A percentile compares a stretch with the other conserved stretches of the same genome.
Evolutionary conservation across 306 rosid genomes (phyloP).

Genomic region (Betula pendula): DNA sequence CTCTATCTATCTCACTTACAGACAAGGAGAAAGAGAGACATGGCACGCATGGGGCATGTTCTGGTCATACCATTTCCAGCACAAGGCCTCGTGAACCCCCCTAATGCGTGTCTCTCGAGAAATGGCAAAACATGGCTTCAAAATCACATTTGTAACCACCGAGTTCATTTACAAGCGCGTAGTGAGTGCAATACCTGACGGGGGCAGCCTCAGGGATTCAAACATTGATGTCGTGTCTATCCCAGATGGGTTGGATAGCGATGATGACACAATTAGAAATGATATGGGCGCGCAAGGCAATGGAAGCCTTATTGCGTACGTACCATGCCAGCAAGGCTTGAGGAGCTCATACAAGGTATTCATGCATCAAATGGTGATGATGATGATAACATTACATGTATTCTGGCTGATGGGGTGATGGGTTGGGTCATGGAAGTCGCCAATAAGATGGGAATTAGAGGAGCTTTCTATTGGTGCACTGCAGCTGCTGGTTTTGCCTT

Average conservation of each 20-base stretch:
- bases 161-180: slow-evolving; percentile 31
- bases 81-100: slow-evolving; percentile 52
- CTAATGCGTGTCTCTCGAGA: slow-evolving; percentile 34
- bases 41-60: slow-evolving; percentile 22
- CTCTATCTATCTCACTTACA: neutral
- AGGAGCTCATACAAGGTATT: slow-evolving; percentile 37
- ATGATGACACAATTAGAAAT: slow-evolving; percentile 42
- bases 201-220: neutral
- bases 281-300: neutral
- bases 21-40: slow-evolving; percentile 22
- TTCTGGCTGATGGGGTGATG: slow-evolving; percentile 29
- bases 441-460: slow-evolving; percentile 30
- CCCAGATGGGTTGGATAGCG: slow-evolving; percentile 38
- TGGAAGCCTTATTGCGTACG: too few relatives aligned
- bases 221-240: slow-evolving; percentile 20
- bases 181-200: slow-evolving; percentile 6
- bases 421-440: slow-evolving; percentile 43
- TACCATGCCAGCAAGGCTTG: slow-evolving; percentile 43
- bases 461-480: slow-evolving; percentile 43
- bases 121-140: slow-evolving; percentile 40
- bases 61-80: slow-evolving; percentile 35
- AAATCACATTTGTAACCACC: slow-evolving; percentile 43
- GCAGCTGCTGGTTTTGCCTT: slow-evolving; percentile 39
- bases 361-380: slow-evolving; percentile 8
- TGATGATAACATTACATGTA: slow-evolving; percentile 22